Percentiles rank a stretch among this genome's conserved stretches.
These are phyloP conservation scores for Ganoderma lingzhi DNA, from an alignment of 1,284 basidiomycete genomes.

Conservation along the genomic window DNA sequence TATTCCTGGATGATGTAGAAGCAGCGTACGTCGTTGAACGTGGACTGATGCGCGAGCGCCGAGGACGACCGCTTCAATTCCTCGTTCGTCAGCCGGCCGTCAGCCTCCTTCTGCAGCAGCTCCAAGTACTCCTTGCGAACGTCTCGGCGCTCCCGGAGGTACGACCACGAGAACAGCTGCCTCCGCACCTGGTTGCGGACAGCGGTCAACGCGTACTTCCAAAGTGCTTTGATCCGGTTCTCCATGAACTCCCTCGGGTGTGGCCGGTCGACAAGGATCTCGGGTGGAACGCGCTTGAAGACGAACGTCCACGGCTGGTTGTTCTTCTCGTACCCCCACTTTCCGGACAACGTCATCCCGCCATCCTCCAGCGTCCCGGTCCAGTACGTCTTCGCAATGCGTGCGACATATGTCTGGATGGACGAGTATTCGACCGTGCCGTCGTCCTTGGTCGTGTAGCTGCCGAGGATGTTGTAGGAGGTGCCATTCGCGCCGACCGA, in stretches of 20 bases:
- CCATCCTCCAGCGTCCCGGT: constrained; percentile 18
- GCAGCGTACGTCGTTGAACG: constrained; percentile 16
- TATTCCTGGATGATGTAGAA: constrained; percentile 15
- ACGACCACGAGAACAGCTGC: constrained; percentile 27
- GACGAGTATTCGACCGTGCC: constrained; percentile 21
- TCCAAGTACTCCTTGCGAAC: constrained; percentile 19
- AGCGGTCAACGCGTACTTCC: constrained; percentile 19
- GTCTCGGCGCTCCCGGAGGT: constrained; percentile 23
- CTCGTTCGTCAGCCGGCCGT: constrained; percentile 6
- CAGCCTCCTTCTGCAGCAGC: constrained; percentile 15
- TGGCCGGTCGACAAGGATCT: constrained; percentile 21
- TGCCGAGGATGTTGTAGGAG: constrained; percentile 11
- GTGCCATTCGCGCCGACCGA: constrained; percentile 17
- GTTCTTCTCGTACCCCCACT: constrained; percentile 19
- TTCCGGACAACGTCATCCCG: constrained; percentile 22
- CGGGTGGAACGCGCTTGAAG: constrained; percentile 21
- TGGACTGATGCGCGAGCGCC: constrained; percentile 17
- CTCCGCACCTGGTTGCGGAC: constrained; percentile 18
- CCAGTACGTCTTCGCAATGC: constrained; percentile 19
- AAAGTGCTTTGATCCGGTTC: constrained; percentile 19
- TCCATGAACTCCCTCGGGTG: background rate
- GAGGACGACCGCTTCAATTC: constrained; percentile 16
- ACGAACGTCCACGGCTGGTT: constrained; percentile 19
- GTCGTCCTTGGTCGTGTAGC: constrained; percentile 11
- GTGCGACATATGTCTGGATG: constrained; percentile 17